These are phyloP conservation scores for Rhizophagus prolifer DNA, from an alignment of 192 early-diverging fungal species.

Conservation along the genomic window DNA sequence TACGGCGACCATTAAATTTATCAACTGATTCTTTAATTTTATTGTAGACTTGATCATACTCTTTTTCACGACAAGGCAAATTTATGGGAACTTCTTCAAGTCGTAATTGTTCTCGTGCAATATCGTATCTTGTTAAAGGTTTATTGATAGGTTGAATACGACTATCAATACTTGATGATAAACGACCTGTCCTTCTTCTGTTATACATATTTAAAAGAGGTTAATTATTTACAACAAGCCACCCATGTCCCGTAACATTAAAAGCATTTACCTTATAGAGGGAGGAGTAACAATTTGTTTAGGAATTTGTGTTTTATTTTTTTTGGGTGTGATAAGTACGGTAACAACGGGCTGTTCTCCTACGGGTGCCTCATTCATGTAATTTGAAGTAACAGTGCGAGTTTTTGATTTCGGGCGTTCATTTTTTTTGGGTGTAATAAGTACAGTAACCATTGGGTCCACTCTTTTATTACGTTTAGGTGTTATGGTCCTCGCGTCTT, in stretches of 20 bases:
- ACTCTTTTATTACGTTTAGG: no score
- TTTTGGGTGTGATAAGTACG: neutral
- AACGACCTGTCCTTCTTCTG: neutral
- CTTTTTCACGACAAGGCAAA: constrained; percentile 92
- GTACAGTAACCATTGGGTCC: neutral
- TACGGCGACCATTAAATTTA: constrained; percentile 79
- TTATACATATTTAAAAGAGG: neutral
- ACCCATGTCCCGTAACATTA: no score
- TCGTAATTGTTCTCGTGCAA: constrained; percentile 77
- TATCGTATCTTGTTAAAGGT: constrained; percentile 54
- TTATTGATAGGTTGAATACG: constrained; percentile 28
- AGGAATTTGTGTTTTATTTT: neutral
- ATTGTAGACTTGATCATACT: constrained; percentile 80
- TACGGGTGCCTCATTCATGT: no score
- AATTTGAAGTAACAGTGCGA: no score
- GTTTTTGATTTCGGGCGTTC: neutral
- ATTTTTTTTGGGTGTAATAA: neutral
- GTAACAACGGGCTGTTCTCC: neutral
- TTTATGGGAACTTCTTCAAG: constrained; percentile 86
- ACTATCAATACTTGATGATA: neutral
- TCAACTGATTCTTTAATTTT: constrained; percentile 77
- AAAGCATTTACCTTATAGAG: neutral
- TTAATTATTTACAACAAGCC: neutral
- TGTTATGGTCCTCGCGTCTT: neutral
- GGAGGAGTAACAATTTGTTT: neutral